These are phyloP conservation scores for Beauveria asiatica DNA, from an alignment of 2,329 filamentous ascomycete species.

Conservation along the genomic window DNA sequence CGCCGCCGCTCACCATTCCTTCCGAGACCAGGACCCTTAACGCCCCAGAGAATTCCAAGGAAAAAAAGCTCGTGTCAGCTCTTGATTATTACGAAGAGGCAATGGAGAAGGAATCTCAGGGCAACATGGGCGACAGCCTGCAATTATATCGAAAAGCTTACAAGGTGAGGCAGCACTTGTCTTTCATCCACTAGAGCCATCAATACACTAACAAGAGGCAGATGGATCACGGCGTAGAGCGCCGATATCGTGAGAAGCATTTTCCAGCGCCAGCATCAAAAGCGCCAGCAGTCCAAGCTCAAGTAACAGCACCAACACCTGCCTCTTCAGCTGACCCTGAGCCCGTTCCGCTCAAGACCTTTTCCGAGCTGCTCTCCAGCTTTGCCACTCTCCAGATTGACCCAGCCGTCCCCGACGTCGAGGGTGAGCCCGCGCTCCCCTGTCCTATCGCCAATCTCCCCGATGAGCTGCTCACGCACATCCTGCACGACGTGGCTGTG, in stretches of 20 bases:
- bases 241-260: conserved; percentile 83
- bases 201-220: conserved; percentile 25
- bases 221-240: conserved; percentile 79
- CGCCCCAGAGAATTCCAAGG: conserved; percentile 15
- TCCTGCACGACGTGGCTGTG: conserved; percentile 64
- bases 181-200: background rate
- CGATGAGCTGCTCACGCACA: conserved; percentile 74
- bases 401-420: conserved; percentile 56
- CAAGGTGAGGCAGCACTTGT: conserved; percentile 43
- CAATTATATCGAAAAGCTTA: conserved; percentile 85
- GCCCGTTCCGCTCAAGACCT: conserved; percentile 37
- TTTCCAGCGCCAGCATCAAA: conserved; percentile 55
- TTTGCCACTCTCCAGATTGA: conserved; percentile 66
- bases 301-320: conserved; percentile 21
- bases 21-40: conserved; percentile 13
- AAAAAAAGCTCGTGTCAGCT: conserved; percentile 58
- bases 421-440: conserved; percentile 63
- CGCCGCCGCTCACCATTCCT: conserved; percentile 1
- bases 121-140: conserved; percentile 81
- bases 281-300: conserved; percentile 19
- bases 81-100: conserved; percentile 90
- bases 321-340: conserved; percentile 25
- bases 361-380: conserved; percentile 63
- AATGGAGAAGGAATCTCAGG: conserved; percentile 77
- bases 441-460: conserved; percentile 73